Evolutionary conservation across 768 basidiomycete genomes (phyloP).

Genomic region (Leucocoprinus birnbaumii): DNA sequence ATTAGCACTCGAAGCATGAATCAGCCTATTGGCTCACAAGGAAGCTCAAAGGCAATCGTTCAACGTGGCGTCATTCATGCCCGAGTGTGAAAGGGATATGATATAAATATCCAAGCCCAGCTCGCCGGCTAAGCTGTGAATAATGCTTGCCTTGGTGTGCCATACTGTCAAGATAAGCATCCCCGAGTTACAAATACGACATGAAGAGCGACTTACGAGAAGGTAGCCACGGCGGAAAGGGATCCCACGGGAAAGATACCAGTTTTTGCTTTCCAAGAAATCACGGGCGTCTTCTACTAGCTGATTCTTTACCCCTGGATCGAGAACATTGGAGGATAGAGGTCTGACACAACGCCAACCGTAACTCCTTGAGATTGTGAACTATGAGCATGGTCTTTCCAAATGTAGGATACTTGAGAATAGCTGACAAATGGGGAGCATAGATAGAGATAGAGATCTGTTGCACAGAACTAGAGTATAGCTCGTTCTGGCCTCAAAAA

Average conservation of each 20-base stretch:
- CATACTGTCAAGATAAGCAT: slow-evolving; percentile 53
- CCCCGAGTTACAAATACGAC: too few species aligned
- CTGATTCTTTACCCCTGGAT: slow-evolving; percentile 63
- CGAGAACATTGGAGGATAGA: slow-evolving; percentile 64
- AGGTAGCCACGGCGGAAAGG: slow-evolving; percentile 81
- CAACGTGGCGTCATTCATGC: slow-evolving; percentile 61
- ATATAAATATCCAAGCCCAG: slow-evolving; percentile 73
- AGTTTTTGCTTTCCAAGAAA: slow-evolving; percentile 63
- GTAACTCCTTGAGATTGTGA: slow-evolving; percentile 10
- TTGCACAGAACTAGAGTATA: slow-evolving; percentile 50
- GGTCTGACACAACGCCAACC: slow-evolving; percentile 60
- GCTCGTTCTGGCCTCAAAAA: slow-evolving; percentile 50
- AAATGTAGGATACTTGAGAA: background rate
- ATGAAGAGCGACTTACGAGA: slow-evolving; percentile 26
- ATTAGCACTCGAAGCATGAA: too few species aligned
- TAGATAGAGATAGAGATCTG: slow-evolving; percentile 51
- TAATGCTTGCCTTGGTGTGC: slow-evolving; percentile 75
- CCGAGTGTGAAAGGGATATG: slow-evolving; percentile 58
- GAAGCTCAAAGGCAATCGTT: slow-evolving; percentile 57
- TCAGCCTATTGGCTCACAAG: slow-evolving; percentile 29
- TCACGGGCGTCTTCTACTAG: slow-evolving; percentile 68
- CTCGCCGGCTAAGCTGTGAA: slow-evolving; percentile 77
- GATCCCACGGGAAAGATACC: slow-evolving; percentile 77
- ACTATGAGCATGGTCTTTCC: slow-evolving; percentile 13
- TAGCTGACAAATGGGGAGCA: slow-evolving; percentile 38